Evolutionary conservation across 805 yeast species (phyloP).

Genomic region (Candida boleticola): DNA sequence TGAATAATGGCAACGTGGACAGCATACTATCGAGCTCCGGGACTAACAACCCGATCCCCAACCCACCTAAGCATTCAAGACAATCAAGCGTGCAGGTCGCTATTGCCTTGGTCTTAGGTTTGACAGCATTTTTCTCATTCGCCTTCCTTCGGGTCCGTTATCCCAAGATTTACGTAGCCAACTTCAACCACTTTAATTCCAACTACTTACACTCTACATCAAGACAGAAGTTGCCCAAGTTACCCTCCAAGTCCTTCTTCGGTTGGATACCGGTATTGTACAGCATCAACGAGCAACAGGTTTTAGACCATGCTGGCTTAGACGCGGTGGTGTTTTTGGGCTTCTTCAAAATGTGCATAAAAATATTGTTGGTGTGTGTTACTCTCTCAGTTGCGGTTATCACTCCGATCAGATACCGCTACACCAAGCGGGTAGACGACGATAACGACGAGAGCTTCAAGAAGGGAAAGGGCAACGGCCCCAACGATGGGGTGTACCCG

Average conservation of each 20-base stretch:
- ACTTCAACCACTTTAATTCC: conserved; percentile 50
- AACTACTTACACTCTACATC: conserved; percentile 42
- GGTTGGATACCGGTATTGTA: conserved; percentile 79
- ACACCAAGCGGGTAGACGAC: conserved; percentile 58
- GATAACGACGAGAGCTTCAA: conserved; percentile 12
- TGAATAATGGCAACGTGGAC: not conserved
- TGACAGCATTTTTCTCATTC: conserved; percentile 64
- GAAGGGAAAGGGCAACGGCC: not conserved
- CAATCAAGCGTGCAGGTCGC: conserved; percentile 76
- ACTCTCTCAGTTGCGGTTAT: conserved; percentile 71
- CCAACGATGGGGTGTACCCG: conserved; percentile 33
- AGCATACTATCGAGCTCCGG: conserved; percentile 11
- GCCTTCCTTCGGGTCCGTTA: conserved; percentile 68
- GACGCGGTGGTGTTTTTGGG: conserved; percentile 92
- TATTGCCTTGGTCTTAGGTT: conserved; percentile 68
- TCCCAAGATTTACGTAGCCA: conserved; percentile 83
- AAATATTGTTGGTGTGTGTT: conserved; percentile 60
- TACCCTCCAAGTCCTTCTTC: conserved; percentile 58
- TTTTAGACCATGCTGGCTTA: conserved; percentile 85
- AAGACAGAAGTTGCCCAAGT: conserved; percentile 53
- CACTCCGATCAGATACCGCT: conserved; percentile 81
- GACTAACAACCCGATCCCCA: conserved; percentile 13
- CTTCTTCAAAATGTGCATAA: conserved; percentile 86
- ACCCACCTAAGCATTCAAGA: conserved; percentile 25
- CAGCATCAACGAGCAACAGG: conserved; percentile 66